These are phyloP conservation scores for Fusarium musae DNA, from an alignment of 2,329 filamentous ascomycete genomes.

Conservation along the genomic window DNA sequence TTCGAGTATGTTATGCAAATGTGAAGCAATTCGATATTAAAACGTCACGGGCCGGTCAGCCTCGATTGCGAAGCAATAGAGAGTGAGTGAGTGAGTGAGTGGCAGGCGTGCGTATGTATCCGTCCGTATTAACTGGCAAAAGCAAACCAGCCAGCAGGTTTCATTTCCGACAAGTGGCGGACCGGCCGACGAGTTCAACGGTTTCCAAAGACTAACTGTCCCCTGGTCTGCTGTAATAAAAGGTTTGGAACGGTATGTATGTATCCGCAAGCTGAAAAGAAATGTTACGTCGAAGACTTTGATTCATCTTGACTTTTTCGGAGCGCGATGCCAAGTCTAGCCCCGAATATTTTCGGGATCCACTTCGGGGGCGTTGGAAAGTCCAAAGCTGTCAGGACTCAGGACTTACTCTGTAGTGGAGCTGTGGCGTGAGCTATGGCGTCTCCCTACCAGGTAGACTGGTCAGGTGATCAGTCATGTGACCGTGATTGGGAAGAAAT, in stretches of 20 bases:
- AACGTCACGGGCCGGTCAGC: background rate
- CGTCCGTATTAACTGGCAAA: conserved; percentile 22
- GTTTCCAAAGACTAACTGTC: background rate
- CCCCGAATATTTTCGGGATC: conserved; percentile 42
- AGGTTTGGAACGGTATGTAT: conserved; percentile 8
- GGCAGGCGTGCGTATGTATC: no score
- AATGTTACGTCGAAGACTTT: conserved; percentile 35
- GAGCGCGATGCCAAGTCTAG: conserved; percentile 23
- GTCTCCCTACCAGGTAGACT: background rate
- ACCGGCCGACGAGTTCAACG: conserved; percentile 20
- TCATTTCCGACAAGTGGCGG: conserved; percentile 40
- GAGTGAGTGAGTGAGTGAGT: no score
- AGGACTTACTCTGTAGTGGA: no score
- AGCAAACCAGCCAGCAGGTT: conserved; percentile 31
- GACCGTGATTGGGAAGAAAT: background rate
- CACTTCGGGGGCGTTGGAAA: conserved; percentile 4
- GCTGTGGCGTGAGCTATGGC: conserved; percentile 16
- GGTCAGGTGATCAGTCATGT: conserved; percentile 29
- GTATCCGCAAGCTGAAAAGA: conserved; percentile 43
- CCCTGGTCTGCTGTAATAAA: background rate
- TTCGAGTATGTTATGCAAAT: conserved; percentile 20
- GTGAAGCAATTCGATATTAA: background rate
- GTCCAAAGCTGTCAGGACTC: background rate
- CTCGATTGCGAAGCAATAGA: background rate
- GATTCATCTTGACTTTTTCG: conserved; percentile 29